Evolutionary conservation across 2,329 filamentous ascomycete genomes (phyloP), one percentile per base, ranked within the genome.

Genomic region (Neopestalotiopsis rosae): DNA sequence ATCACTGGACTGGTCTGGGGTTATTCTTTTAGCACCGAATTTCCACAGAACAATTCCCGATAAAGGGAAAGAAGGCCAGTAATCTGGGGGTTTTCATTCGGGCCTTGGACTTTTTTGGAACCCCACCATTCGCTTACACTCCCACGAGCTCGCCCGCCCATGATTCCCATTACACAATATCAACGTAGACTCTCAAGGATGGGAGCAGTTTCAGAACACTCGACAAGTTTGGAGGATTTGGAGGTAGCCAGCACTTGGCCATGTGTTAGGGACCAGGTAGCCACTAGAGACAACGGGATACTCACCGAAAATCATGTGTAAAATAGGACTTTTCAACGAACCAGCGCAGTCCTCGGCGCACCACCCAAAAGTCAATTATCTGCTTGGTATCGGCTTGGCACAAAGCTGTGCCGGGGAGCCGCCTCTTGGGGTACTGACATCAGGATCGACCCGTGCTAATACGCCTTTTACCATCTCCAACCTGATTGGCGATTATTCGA

Each of bases 141-240:
- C 45, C 4, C 45, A 52, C 24, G n/a, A 52, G n/a, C 45, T 52
- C 45, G 45, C 45, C 45, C 34, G 13, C 45, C 17, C 45, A n/a
- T 52, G 45, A 52, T 52, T 52, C 45, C 45, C n/a, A 52, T 52
- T 52, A 52, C 45, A 52, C 45, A 52, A 52, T 52, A 17, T 52
- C 45, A n/a, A 52, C 45, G 45, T 52, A 1, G 17, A 14, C 45
- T n/a, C 9, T 52, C 45, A 9, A 52, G 20, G n/a, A 17, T 38
- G 34, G 34, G 34, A 38, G 34, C 34, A 38, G 34, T 38, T 38
- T 38, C 34, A 38, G 14, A 20, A 52, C 17, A 52, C 24, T 28
- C 24, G 24, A 28, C 24, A 28, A 28, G 24, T 28, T 3, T 28
- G 24, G 24, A 52, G 3, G 2, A 52, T 14, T n/a, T n/a, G n/a